Evolutionary conservation across 805 yeast species (phyloP), one percentile per base, ranked within the genome.

Genomic region (Lachancea cidri): DNA sequence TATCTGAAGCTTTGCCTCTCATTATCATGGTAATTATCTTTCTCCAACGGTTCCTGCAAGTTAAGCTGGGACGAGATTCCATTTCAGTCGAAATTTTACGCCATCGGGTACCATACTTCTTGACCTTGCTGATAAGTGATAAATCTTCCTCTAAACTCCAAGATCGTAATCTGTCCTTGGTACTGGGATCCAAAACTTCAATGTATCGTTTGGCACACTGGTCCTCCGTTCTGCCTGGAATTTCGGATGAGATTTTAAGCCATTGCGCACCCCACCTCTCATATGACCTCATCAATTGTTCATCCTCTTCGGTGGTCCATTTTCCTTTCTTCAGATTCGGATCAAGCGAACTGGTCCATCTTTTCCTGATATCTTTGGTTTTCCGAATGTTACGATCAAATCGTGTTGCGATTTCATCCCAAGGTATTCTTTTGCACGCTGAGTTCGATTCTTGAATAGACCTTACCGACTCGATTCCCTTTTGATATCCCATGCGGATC

Each of bases 1-100:
- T 68, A 5, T 71, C 69, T 32, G 69, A 60, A 0, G 89, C 87
- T 49, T 74, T 73, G 24, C 81, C 81, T 57, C 85, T 64, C 4
- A 79, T 86, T 30, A 83, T 86, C 49, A 78, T 79, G 1, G 89
- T 83, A 43, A 83, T 82, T 25, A 86, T 75, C 55, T 85, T 87
- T 51, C 96, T 74, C 96, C 96, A 89, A 47, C 96, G 72, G 63
- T 89, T 89, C 47, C 98, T 70, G 60, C 96, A 88, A 0, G 95
- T 86, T 43, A 89, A 72, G 47, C 93, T 81, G 4, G 97, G 95
- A 42, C 98, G 68, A 34, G 89, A 83, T 31, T 75, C 72, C 71
- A 89, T 76, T 36, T 77, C 81, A 33, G 65, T 55, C 1, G 94
- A 78, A 1, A 89, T 83, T 1, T 83, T 77, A 52, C 93, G 74